These are phyloP conservation scores for Tylopilus vinaceipallidus DNA, from an alignment of 768 basidiomycete species.

Conservation along the genomic window DNA sequence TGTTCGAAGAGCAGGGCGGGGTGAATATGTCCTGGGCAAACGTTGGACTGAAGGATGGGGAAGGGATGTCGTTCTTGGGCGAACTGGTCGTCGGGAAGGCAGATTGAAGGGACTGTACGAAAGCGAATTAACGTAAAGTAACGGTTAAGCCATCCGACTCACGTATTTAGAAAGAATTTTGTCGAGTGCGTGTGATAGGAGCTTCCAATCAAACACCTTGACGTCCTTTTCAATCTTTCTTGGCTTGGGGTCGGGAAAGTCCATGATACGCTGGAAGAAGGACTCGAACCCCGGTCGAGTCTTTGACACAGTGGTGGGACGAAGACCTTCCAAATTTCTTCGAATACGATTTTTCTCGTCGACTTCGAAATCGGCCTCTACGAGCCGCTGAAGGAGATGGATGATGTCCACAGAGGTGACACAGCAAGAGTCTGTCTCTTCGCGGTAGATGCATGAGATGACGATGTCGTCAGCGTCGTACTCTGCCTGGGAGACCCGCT, in stretches of 20 bases:
- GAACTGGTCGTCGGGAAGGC: conserved; percentile 35
- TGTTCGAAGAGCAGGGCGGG: conserved; percentile 20
- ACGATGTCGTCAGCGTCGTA: conserved; percentile 76
- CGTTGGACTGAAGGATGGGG: conserved; percentile 32
- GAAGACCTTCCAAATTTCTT: conserved; percentile 89
- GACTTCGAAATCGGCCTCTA: conserved; percentile 76
- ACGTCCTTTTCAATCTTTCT: conserved; percentile 98
- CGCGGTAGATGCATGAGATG: conserved; percentile 92
- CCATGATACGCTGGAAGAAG: conserved; percentile 97
- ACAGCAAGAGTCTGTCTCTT: conserved; percentile 73
- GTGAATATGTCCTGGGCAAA: conserved; percentile 10
- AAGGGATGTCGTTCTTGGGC: conserved; percentile 21
- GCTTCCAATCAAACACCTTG: conserved; percentile 78
- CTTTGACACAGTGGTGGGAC: conserved; percentile 89
- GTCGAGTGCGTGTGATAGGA: conserved; percentile 68
- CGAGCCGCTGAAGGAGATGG: conserved; percentile 78
- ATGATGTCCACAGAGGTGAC: conserved; percentile 97
- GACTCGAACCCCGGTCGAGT: conserved; percentile 71
- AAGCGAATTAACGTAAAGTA: background rate
- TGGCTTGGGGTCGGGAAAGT: conserved; percentile 90
- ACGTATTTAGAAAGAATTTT: conserved; percentile 87
- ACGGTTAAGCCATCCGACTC: conserved; percentile 28
- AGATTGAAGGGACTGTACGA: conserved; percentile 41
- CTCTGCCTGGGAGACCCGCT: conserved; percentile 68
- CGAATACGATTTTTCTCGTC: conserved; percentile 98